Base-by-base conservation (phyloP, 345 rosid genomes). In the Litchi chinensis region DNA sequence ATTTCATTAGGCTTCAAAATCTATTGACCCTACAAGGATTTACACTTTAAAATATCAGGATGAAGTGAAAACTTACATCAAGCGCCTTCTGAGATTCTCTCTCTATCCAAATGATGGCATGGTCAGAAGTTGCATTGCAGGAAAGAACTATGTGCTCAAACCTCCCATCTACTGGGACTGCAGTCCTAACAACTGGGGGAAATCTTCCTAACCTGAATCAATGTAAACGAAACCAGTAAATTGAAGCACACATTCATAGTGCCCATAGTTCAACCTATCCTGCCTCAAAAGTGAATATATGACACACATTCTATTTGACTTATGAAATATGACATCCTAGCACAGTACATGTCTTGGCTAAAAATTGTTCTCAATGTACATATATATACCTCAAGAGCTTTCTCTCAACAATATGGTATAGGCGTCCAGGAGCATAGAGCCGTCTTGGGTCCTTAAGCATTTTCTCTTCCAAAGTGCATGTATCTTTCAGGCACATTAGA, bases 161-260 rank as follows among this genome's bases (percentile, higher is more conserved):
- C 77, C 98, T 91, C 77, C 98, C 97, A 83, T 96, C 97, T 68
- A 96, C 98, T 24, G 99, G 99, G 6, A 94, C 99, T 68, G 99
- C 99, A 24, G 97, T 96, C 85, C 92, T 92, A 83, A 96, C 99
- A 80, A 92, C 90, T 0, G 99, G 97, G 22, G 98, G 99, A 90
- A 81, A 89, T 81, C 97, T 89, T 85, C 97, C 95, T 5, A 89
- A 68, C 89, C 99, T 96, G 85, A 82, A 85, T 80, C 80, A 76
- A 57, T 11, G 22, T 26, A 56, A 63, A 41, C 40, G 3, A 44
- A 46, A 22, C 74, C 41, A 46, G 32, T 56, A 6, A 10, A 81
- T 65, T 41, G 81, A 6, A 54, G 59, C 0, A 22, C 66, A 67
- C 66, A 43, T 0, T 39, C 18, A 65, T 40, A 54, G 40, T 32